phyloP scores from a whole-genome alignment of 2,329 filamentous ascomycete genomes.

The Huntiella moniliformis region DNA sequence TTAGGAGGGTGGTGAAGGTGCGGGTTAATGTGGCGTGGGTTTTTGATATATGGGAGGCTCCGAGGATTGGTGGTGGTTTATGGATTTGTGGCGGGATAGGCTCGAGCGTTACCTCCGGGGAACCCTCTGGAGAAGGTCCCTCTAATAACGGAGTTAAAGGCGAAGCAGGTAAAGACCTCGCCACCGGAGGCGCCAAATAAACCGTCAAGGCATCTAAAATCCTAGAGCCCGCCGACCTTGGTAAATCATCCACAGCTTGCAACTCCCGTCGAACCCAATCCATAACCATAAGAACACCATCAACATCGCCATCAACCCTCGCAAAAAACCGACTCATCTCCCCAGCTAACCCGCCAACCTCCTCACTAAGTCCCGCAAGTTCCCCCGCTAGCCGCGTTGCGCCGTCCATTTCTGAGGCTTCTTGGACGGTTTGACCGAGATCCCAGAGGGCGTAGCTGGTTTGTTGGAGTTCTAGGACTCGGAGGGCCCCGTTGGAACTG shows the following conservation, averaged over 20 bases:
- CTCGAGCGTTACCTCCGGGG: neutral
- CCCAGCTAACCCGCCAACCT: conserved; percentile 62
- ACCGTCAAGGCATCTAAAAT: conserved; percentile 54
- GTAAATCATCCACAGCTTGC: conserved; percentile 37
- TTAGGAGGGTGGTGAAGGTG: conserved; percentile 74
- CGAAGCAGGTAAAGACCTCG: neutral
- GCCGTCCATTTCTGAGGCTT: conserved; percentile 71
- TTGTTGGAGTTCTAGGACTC: conserved; percentile 75
- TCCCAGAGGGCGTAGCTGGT: conserved; percentile 92
- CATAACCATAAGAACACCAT: conserved; percentile 84
- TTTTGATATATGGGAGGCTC: conserved; percentile 47
- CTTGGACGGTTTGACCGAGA: conserved; percentile 68
- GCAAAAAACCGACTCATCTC: conserved; percentile 87
- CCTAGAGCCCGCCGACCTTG: conserved; percentile 39
- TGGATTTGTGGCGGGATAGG: neutral
- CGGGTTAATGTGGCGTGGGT: conserved; percentile 65
- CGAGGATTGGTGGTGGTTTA: too few species aligned
- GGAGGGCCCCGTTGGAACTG: conserved; percentile 70
- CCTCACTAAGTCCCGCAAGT: conserved; percentile 71
- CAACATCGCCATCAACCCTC: conserved; percentile 81
- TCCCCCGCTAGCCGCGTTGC: conserved; percentile 70
- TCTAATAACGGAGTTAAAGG: neutral
- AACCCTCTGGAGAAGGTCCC: too few species aligned
- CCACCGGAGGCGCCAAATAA: neutral
- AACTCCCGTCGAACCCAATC: conserved; percentile 86